Evolutionary conservation across 768 basidiomycete species (phyloP), one percentile per base, ranked within the genome.

Genomic region (Sporobolomyces pararoseus): DNA sequence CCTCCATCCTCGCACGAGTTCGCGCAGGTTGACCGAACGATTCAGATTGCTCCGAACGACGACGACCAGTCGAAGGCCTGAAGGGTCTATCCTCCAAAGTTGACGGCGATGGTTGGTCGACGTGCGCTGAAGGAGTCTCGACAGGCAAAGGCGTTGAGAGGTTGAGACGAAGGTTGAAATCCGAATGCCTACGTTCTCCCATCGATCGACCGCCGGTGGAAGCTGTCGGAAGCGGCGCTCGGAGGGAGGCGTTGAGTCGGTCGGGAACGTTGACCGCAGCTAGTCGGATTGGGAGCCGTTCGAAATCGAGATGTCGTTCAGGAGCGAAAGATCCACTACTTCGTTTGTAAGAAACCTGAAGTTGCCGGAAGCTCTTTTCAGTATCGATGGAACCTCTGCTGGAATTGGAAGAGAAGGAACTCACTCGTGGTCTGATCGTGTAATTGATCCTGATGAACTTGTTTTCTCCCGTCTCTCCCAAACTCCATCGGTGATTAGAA

Each of bases 401-500:
- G 37, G 1, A 4, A 57, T 7, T 35, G 44, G n/a, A 1, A 17
- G 7, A 32, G 23, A 29, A 42, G 9, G 16, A 13, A 49, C 67
- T 39, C 47, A 68, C 67, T 46, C 52, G 32, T 16, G 35, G 53
- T 10, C 37, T 23, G 49, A 68, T 55, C n/a, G 39, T 25, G 39
- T 63, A 68, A 3, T 14, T 6, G 21, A 68, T 49, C 13, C 37
- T 7, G 47, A 68, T 44, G 23, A 51, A 29, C 47, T 31, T 39
- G 55, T 39, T 63, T 39, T 42, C 39, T 32, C 67, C 61, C 35
- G 61, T 63, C 25, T 68, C 67, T 47, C 67, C 67, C 14, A 57
- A 46, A 32, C 54, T 44, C 54, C 55, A 68, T 0, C 47, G 35
- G 35, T 49, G 44, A 52, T 42, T n/a, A 52, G 44, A 29, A 47